Evolutionary conservation across 2,329 filamentous ascomycete genomes (phyloP).

Genomic region (Pestalotiopsis sp.): DNA sequence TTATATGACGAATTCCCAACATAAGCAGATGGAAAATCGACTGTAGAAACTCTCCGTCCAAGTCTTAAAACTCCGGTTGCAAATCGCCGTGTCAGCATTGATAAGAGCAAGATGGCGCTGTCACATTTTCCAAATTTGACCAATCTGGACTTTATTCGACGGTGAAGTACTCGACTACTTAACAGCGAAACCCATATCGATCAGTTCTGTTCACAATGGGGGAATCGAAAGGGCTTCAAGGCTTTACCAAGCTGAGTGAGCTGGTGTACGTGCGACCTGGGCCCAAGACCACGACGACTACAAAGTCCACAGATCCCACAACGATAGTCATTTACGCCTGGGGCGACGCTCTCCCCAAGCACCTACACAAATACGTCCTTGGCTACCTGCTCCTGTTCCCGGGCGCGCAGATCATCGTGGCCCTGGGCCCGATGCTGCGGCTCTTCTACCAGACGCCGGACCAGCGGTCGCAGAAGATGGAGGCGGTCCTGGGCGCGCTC

Average conservation of each 20-base stretch:
- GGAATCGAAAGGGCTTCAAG: background rate
- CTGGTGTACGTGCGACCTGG: constrained; percentile 9
- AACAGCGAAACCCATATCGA: background rate
- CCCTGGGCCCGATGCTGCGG: constrained; percentile 51
- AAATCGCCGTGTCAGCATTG: background rate
- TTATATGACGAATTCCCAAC: background rate
- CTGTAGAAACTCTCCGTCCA: background rate
- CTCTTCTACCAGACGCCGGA: constrained; percentile 46
- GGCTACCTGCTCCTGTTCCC: constrained; percentile 55
- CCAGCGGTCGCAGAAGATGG: constrained; percentile 45
- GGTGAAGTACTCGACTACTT: background rate
- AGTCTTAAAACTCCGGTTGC: background rate
- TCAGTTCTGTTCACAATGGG: background rate
- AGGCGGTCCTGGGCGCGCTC: constrained; percentile 43
- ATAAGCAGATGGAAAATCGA: background rate
- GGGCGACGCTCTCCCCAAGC: constrained; percentile 57
- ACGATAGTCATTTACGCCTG: constrained; percentile 57
- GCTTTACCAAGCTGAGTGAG: constrained; percentile 8
- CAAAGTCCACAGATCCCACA: constrained; percentile 35
- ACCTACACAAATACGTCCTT: constrained; percentile 57
- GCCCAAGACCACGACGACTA: constrained; percentile 15
- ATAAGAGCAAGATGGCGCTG: background rate
- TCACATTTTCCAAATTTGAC: background rate
- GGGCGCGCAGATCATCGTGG: constrained; percentile 48
- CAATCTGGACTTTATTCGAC: background rate